These are phyloP conservation scores for Phialocephala sp. DNA, from an alignment of 2,329 filamentous ascomycete genomes.

Conservation along the genomic window DNA sequence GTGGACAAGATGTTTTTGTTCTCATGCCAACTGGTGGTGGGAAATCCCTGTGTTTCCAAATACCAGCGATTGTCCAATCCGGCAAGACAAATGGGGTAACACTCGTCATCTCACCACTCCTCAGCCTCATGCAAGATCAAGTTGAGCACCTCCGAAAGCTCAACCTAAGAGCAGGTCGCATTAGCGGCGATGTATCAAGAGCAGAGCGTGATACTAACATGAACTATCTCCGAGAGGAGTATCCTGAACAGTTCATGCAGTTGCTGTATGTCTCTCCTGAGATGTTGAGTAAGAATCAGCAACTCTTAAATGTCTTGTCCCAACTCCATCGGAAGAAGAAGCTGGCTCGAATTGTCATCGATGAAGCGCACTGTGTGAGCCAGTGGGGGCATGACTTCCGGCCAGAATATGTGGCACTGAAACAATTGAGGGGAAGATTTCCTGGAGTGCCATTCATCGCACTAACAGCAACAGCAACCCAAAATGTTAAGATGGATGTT, in stretches of 20 bases:
- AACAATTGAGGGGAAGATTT: conserved; percentile 73
- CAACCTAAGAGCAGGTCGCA: conserved; percentile 77
- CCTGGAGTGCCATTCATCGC: conserved; percentile 89
- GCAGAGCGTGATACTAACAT: conserved; percentile 71
- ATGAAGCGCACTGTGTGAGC: conserved; percentile 99
- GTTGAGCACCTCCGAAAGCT: conserved; percentile 79
- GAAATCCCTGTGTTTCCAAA: conserved; percentile 95
- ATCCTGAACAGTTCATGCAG: conserved; percentile 79
- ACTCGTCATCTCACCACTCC: conserved; percentile 89
- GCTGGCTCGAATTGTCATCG: conserved; percentile 91
- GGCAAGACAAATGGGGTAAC: conserved; percentile 88
- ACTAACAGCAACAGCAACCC: conserved; percentile 91
- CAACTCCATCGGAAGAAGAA: conserved; percentile 71
- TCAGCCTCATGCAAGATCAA: conserved; percentile 98
- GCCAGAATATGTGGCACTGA: conserved; percentile 90
- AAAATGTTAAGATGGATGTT: conserved; percentile 90
- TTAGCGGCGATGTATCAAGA: conserved; percentile 76
- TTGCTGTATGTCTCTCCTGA: conserved; percentile 96
- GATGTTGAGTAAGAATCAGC: conserved; percentile 85
- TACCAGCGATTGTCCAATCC: conserved; percentile 82
- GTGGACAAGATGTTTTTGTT: conserved; percentile 89
- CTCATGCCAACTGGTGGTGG: conserved; percentile 98
- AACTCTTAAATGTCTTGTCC: conserved; percentile 69
- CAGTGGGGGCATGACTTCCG: conserved; percentile 99
- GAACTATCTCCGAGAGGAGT: conserved; percentile 62